phyloP scores from a whole-genome alignment of 1,139 yeast genomes.

The Saccharomycopsis phalli region DNA sequence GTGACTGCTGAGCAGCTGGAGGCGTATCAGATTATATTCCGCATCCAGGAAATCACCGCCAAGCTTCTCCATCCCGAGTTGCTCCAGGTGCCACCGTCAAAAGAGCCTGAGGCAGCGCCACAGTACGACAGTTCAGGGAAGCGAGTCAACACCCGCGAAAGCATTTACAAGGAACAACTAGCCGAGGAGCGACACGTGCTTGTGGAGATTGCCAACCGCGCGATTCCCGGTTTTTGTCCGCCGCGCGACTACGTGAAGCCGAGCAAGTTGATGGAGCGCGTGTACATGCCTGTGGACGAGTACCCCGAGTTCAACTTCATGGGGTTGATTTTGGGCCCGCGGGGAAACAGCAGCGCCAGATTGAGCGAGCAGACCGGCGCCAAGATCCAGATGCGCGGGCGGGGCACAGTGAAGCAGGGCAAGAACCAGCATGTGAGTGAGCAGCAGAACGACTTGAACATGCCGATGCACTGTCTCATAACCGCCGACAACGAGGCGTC shows the following conservation, averaged over 20 bases:
- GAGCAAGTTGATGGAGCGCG: conserved; percentile 68
- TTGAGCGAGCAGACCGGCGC: conserved; percentile 84
- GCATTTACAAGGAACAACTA: conserved; percentile 47
- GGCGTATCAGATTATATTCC: conserved; percentile 63
- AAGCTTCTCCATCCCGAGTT: conserved; percentile 40
- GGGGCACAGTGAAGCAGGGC: conserved; percentile 94
- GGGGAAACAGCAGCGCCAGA: conserved; percentile 82
- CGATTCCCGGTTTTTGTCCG: conserved; percentile 71
- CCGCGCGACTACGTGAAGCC: conserved; percentile 73
- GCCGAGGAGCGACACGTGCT: conserved; percentile 75
- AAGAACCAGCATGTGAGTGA: conserved; percentile 45
- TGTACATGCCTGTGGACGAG: conserved; percentile 77
- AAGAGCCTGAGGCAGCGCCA: conserved; percentile 81
- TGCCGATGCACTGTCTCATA: conserved; percentile 81
- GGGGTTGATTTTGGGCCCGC: conserved; percentile 86
- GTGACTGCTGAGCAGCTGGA: conserved; percentile 81
- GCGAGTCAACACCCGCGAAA: conserved; percentile 77
- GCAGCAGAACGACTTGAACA: conserved; percentile 47
- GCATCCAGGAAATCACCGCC: conserved; percentile 75
- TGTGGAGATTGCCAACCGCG: conserved; percentile 62
- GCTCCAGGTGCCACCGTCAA: conserved; percentile 24
- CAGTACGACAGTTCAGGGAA: conserved; percentile 75
- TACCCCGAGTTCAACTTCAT: conserved; percentile 91
- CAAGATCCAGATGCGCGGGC: conserved; percentile 77
- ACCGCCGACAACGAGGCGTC: conserved; percentile 78